Base-by-base conservation (phyloP, 106 monocot genomes). In the Phalaenopsis aphrodite region DNA sequence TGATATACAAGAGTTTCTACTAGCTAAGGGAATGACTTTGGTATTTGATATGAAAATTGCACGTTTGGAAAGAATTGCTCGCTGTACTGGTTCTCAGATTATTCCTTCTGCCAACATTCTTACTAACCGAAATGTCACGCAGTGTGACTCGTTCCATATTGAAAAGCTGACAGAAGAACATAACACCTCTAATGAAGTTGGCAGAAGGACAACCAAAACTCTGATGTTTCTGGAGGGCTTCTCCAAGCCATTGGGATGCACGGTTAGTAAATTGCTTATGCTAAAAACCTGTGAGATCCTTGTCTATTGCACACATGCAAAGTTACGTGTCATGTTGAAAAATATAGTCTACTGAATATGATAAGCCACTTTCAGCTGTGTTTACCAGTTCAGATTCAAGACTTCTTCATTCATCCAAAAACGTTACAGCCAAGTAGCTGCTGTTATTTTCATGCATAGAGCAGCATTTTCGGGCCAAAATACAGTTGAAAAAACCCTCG, bases 191-290 rank as follows among this genome's bases (percentile, higher is more conserved):
- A 80, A 36, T 77, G 91, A 95, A 83, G 79, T 76, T 82, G 94
- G 88, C 73, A 97, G 84, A 81, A 94, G 66, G 79, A 55, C 89
- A 42, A 42, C 75, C 75, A 99, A 95, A 89, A 99, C 90, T 24
- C 84, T 96, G 71, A 90, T 94, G 96, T 96, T 93, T 83, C 80
- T 96, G 84, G 96, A 96, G 82, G 96, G 96, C 69, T 96, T 87
- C 73, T 85, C 88, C 41, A 96, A 86, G 79, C 93, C 96, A 48
- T 85, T 96, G 83, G 96, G 96, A 19, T 96, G 96, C 82, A 93
- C 96, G 58, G 96, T 96, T 45, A 86, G 95, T 86, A 11, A 12
- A 69, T 45, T 84, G 69, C 12, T 38, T 38, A 12, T 12, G 37
- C 21, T 61, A 61, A 5, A 19, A 4, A n/a, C 38, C 39, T 12